phyloP scores from a whole-genome alignment of 495 filamentous ascomycete genomes.

The Penicillium canariense region DNA sequence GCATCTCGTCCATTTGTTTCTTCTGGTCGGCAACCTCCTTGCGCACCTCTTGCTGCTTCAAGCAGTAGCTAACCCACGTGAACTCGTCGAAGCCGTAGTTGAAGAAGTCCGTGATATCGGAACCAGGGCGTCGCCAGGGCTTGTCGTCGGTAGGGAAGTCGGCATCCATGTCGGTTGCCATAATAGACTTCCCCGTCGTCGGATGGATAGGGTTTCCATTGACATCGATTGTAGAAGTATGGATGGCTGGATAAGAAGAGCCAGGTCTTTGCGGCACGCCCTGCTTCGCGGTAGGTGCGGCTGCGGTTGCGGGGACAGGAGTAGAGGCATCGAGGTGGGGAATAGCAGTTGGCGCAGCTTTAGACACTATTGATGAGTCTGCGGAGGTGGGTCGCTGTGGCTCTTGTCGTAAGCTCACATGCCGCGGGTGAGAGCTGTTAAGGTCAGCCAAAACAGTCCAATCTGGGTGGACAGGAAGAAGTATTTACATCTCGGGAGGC shows the following conservation, averaged over 20 bases:
- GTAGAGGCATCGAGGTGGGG: conserved; percentile 43
- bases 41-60: conserved; percentile 78
- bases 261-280: conserved; percentile 49
- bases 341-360: conserved; percentile 35
- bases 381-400: conserved; percentile 58
- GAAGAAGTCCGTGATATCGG: conserved; percentile 95
- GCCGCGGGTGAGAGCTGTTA: conserved; percentile 39
- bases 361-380: conserved; percentile 39
- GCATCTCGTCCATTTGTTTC: conserved; percentile 85
- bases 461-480: not conserved
- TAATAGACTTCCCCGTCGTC: conserved; percentile 67
- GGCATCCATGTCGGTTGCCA: conserved; percentile 70
- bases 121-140: conserved; percentile 94
- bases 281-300: conserved; percentile 41
- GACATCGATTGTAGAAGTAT: conserved; percentile 79
- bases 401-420: conserved; percentile 58
- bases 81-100: conserved; percentile 99
- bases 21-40: conserved; percentile 73
- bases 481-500: conserved; percentile 56
- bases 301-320: conserved; percentile 36
- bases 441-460: conserved; percentile 13
- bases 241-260: conserved; percentile 60
- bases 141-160: conserved; percentile 80
- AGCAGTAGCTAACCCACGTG: conserved; percentile 92
- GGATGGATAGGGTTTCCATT: conserved; percentile 78